These are phyloP conservation scores for Parafenestella ontariensis DNA, from an alignment of 2,329 filamentous ascomycete species.

Conservation along the genomic window DNA sequence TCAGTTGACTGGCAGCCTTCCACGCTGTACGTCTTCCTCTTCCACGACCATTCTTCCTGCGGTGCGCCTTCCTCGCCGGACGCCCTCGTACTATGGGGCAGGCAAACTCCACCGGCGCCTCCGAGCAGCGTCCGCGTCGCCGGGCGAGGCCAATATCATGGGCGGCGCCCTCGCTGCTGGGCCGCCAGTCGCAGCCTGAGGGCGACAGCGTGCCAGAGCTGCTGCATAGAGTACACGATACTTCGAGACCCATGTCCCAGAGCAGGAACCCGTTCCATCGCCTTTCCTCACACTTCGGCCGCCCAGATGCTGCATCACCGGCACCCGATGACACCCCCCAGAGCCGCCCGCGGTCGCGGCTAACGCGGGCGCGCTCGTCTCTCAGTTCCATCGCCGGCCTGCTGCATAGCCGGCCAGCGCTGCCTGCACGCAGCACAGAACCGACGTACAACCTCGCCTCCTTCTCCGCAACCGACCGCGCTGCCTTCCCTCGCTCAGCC, in stretches of 20 bases:
- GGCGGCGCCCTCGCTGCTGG: conserved; percentile 40
- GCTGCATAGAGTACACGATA: conserved; percentile 16
- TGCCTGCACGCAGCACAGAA: conserved; percentile 24
- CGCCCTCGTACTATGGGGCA: conserved; percentile 48
- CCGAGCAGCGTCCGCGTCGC: conserved; percentile 33
- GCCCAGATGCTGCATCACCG: conserved; percentile 43
- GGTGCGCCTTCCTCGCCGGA: conserved; percentile 33
- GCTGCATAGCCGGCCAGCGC: conserved; percentile 38
- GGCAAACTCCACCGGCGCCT: conserved; percentile 43
- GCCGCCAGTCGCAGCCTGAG: conserved; percentile 22
- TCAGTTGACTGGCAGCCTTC: conserved; percentile 12
- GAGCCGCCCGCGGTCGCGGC: conserved; percentile 40
- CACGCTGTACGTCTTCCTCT: conserved; percentile 6
- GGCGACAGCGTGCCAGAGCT: conserved; percentile 31
- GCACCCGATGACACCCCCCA: conserved; percentile 15
- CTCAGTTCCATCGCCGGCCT: conserved; percentile 44
- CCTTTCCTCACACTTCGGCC: conserved; percentile 36
- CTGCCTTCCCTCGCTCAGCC: conserved; percentile 24
- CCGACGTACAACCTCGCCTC: conserved; percentile 19
- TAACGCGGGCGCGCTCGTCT: conserved; percentile 46
- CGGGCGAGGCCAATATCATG: conserved; percentile 43
- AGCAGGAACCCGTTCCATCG: conserved; percentile 40
- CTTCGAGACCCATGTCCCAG: conserved; percentile 30
- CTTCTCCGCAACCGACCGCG: conserved; percentile 21
- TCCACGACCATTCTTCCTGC: conserved; percentile 5